A percentile compares a stretch with the other conserved stretches of the same genome.
Evolutionary conservation across 1,284 basidiomycete species (phyloP).

Genomic region (Papiliotrema terrestris): DNA sequence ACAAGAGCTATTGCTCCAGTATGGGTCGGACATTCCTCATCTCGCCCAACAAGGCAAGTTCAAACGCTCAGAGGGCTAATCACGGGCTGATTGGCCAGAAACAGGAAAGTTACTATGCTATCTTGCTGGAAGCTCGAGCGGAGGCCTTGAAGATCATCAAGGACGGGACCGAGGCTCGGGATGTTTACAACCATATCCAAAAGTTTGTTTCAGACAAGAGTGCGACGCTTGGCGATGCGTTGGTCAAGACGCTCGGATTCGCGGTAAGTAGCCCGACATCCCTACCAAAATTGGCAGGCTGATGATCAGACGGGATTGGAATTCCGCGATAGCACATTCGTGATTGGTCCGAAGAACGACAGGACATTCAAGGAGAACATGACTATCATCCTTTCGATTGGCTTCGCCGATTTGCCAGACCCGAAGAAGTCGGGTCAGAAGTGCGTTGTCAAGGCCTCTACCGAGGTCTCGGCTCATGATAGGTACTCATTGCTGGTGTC

Average conservation of each 20-base stretch:
- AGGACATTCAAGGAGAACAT: constrained; percentile 72
- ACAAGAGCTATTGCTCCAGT: constrained; percentile 89
- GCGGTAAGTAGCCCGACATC: constrained; percentile 55
- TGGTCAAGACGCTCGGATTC: constrained; percentile 89
- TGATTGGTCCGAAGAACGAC: constrained; percentile 75
- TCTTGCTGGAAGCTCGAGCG: constrained; percentile 73
- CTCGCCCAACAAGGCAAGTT: constrained; percentile 75
- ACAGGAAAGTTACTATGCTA: constrained; percentile 81
- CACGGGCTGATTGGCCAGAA: constrained; percentile 50
- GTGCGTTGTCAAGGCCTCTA: constrained; percentile 50
- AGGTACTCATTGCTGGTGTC: constrained; percentile 87
- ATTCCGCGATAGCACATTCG: constrained; percentile 83
- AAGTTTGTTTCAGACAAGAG: constrained; percentile 71
- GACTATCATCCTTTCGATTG: constrained; percentile 79
- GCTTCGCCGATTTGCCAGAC: constrained; percentile 77
- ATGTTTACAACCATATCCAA: constrained; percentile 76
- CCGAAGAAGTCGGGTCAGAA: constrained; percentile 64
- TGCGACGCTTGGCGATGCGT: constrained; percentile 74
- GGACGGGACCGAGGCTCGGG: constrained; percentile 72
- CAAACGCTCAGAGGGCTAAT: background rate
- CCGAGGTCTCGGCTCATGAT: background rate
- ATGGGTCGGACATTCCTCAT: constrained; percentile 92
- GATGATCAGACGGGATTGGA: constrained; percentile 77
- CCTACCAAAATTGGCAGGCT: constrained; percentile 11
- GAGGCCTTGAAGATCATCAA: constrained; percentile 74